Base-by-base conservation (phyloP, 768 basidiomycete genomes). In the Kwoniella europaea region DNA sequence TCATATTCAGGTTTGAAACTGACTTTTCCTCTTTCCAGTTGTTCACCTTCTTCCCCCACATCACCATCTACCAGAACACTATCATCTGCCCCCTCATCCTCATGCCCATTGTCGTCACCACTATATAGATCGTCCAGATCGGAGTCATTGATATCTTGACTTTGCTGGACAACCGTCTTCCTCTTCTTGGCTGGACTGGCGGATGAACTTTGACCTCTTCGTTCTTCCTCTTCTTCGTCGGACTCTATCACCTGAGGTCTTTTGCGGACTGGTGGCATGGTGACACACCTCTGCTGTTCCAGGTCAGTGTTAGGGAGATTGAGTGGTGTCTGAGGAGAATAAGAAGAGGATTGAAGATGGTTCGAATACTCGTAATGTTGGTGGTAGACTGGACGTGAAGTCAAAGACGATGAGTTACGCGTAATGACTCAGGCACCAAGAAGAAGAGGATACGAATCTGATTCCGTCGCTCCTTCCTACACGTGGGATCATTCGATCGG, bases 1-100 rank as follows among this genome's bases (percentile, higher is more conserved):
- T 82, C 70, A 65, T 82, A 76, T 56, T 77, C 76, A 15, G 74
- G 71, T 55, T 74, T 70, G 22, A 76, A 74, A 7, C 3, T 27
- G 16, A 35, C 64, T 42, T 52, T 13, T 68, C 66, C 56, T 24
- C 59, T 53, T 35, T 44, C 57, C 57, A 29, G 13, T 12, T 68
- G 63, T 50, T 55, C 63, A 10, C 42, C 68, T 24, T 53, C 57
- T 29, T 43, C 60, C 27, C 10, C 35, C 35, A 35, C 61, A 16
- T 42, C 69, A n/a, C 43, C 20, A 64, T 63, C 53, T 12, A 20
- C 61, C 20, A 35, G 29, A 20, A 13, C 4, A 15, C 46, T 29
- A 20, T 66, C 67, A 27, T 60, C 62, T 3, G 22, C 68, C 29
- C 69, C 60, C 22, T 7, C 73, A 10, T 35, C 20, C 24, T 63